Percentiles rank a stretch among this genome's conserved stretches.
phyloP scores from a whole-genome alignment of 495 filamentous ascomycete species.

The Xylaria grammica region DNA sequence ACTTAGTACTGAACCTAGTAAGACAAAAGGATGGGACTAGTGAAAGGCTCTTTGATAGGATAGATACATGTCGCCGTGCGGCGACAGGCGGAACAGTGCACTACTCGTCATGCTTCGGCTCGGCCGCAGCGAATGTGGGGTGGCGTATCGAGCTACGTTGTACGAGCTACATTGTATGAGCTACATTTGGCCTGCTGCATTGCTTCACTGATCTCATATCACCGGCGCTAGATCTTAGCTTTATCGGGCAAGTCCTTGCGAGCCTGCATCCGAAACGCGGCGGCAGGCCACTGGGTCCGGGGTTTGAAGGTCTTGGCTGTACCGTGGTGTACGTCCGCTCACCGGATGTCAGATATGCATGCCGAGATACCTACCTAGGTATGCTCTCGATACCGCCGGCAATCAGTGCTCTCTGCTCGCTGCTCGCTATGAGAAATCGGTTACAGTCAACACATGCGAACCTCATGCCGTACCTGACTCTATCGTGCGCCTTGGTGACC shows the following conservation, averaged over 20 bases:
- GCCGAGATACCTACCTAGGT: not conserved
- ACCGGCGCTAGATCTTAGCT: slow-evolving; percentile 15
- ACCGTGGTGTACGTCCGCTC: slow-evolving; percentile 8
- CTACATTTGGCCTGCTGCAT: not conserved
- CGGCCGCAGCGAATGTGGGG: not conserved
- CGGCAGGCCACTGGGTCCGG: not conserved
- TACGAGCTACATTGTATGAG: not conserved
- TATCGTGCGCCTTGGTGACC: not conserved
- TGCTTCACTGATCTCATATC: not conserved
- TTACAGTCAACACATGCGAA: not conserved
- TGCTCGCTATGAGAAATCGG: too few species aligned
- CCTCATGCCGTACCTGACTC: not conserved
- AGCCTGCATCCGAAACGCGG: slow-evolving; percentile 12
- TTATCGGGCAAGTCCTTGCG: slow-evolving; percentile 41
- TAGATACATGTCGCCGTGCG: not conserved
- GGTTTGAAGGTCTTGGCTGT: not conserved
- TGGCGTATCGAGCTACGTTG: not conserved
- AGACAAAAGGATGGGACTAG: not conserved
- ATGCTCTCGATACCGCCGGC: too few species aligned
- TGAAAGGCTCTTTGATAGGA: not conserved
- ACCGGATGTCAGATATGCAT: slow-evolving; percentile 7
- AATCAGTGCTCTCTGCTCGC: too few species aligned
- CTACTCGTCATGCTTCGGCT: not conserved
- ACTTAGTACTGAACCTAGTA: not conserved
- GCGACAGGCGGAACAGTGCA: not conserved